Evolutionary conservation across 169 alveolate species (phyloP).

Genomic region (Neospora caninum): DNA sequence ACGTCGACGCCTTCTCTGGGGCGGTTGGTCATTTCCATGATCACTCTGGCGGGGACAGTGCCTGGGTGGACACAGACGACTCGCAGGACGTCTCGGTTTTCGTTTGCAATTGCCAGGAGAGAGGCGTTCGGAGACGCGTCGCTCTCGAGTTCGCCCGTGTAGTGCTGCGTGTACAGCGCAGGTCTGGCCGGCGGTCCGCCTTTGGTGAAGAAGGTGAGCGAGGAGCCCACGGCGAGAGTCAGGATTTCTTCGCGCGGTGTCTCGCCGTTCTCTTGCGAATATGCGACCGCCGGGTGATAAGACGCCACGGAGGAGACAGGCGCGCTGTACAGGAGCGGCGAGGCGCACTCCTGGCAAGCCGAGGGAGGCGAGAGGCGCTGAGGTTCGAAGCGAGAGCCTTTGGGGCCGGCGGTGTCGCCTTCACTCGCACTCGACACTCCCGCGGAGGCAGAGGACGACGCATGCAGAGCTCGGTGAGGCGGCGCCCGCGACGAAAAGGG

Average conservation of each 20-base stretch:
- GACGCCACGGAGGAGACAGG: neutral
- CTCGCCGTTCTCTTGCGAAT: neutral
- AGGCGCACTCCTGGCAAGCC: neutral
- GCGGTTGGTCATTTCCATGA: neutral
- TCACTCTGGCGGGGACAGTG: neutral
- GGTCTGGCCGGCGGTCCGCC: conserved; percentile 30
- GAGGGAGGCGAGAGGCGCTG: no score
- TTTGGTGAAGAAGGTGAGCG: conserved; percentile 39
- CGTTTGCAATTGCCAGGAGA: neutral
- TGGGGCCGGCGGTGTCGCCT: neutral
- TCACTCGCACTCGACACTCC: neutral
- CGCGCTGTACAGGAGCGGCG: conserved; percentile 1
- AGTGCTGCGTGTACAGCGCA: conserved; percentile 18
- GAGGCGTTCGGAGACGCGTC: neutral
- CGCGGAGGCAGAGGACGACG: neutral
- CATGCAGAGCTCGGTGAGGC: neutral
- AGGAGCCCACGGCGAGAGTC: conserved; percentile 1
- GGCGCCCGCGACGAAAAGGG: neutral
- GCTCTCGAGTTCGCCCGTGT: neutral
- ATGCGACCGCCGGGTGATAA: neutral
- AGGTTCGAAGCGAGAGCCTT: no score
- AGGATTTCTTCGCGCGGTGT: neutral
- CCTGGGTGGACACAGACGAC: conserved; percentile 25
- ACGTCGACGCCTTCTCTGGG: conserved; percentile 1
- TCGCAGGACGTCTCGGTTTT: neutral